Percentiles rank a stretch among this genome's conserved stretches.
Evolutionary conservation across 192 early-diverging fungal species (phyloP).

Genomic region (Tieghemiomyces parasiticus): DNA sequence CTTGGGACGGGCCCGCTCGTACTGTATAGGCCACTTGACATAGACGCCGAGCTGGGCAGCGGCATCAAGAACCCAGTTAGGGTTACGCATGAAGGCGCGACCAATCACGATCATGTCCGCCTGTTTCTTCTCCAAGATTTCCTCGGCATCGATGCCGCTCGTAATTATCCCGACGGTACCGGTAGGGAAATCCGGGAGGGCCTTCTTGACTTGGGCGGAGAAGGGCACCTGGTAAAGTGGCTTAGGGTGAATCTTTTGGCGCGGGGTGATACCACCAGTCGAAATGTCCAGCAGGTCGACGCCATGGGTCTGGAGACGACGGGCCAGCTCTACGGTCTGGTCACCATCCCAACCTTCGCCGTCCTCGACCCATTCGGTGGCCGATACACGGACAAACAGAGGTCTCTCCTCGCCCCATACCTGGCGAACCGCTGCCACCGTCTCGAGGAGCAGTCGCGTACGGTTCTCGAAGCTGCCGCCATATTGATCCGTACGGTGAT

Average conservation of each 20-base stretch:
- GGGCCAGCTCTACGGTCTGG: conserved; percentile 49
- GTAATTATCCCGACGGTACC: conserved; percentile 62
- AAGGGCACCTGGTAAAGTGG: conserved; percentile 58
- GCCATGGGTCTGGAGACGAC: conserved; percentile 38
- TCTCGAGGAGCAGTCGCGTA: conserved; percentile 56
- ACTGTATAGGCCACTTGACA: conserved; percentile 46
- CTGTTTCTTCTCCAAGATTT: conserved; percentile 35
- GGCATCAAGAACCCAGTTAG: conserved; percentile 48
- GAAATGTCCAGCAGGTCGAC: conserved; percentile 84
- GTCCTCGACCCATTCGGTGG: conserved; percentile 46
- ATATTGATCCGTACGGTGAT: conserved; percentile 80
- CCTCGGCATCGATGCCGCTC: conserved; percentile 46
- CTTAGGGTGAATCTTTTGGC: conserved; percentile 28
- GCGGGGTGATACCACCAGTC: conserved; percentile 49
- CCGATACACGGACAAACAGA: conserved; percentile 71
- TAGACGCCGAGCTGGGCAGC: conserved; percentile 49
- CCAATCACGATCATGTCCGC: conserved; percentile 67
- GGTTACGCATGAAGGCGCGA: conserved; percentile 51
- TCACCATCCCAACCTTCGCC: conserved; percentile 52
- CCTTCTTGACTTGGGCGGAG: conserved; percentile 39
- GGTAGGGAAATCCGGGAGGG: conserved; percentile 34
- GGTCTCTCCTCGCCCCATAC: conserved; percentile 71
- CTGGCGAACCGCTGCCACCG: conserved; percentile 37
- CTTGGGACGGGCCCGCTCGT: conserved; percentile 30
- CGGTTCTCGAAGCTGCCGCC: conserved; percentile 88